Evolutionary conservation across 345 rosid species (phyloP), one percentile per base, ranked within the genome.

Genomic region (Lepidium africanum): DNA sequence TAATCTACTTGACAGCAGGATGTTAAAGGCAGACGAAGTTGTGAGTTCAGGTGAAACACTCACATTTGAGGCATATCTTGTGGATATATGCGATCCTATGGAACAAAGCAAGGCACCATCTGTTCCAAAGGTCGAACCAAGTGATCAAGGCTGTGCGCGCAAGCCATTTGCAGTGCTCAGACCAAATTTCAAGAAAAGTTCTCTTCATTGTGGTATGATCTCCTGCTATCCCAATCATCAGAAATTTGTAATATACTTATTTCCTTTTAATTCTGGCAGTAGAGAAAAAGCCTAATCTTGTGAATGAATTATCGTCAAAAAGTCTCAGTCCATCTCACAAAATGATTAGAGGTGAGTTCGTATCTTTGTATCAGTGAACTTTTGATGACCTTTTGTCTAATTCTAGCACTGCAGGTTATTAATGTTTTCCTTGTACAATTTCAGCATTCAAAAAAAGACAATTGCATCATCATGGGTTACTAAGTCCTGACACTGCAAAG

Each of bases 361-460:
- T 40, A 40, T 27, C n/a, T 59, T 58, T 42, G 16, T 10, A 19
- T 30, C 13, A 0, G 19, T n/a, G 46, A 11, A 35, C 2, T 43
- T 30, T 36, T 9, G 1, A 0, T 49, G 49, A 14, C 10, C 0
- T 17, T 15, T 15, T 21, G 5, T 19, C 19, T 51, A 42, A 13
- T 7, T 30, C 1, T 11, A 15, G 3, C 40, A 4, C 43, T 62
- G 70, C 58, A 42, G 49, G 47, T 21, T 66, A 67, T 27, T 72
- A 47, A 69, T 1, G 13, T 60, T 69, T 72, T 14, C 27, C 12
- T 53, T 65, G 1, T 25, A 51, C 49, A 42, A 10, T 76, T 82
- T 70, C 78, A 88, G 98, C 78, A 62, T 86, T 92, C 76, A 88
- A 85, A 78, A 85, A 72, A 82, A 83, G 76, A 47, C 83, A 86